Evolutionary conservation across 192 early-diverging fungal genomes (phyloP), one percentile per base, ranked within the genome.

Genomic region (Dispira simplex): DNA sequence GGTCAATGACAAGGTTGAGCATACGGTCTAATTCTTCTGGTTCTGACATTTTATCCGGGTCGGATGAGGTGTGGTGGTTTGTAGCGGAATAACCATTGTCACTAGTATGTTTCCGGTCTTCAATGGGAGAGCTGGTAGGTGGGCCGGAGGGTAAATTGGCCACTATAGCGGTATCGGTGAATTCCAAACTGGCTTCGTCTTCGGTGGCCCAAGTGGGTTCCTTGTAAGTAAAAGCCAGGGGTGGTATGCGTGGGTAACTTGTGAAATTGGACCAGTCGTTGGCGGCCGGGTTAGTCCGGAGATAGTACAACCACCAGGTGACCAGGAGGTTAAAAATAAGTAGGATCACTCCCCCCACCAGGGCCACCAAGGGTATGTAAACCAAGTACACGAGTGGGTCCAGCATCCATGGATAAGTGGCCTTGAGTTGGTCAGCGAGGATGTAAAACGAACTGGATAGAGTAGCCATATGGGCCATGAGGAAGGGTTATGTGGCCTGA

Each of bases 1-100:
- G 57, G 18, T 47, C 54, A 39, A 72, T 18, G 2, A 76, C 18
- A 45, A 20, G 10, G 46, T 62, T 62, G 43, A 62, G 11, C 57
- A 45, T 14, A 56, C 62, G 9, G 62, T 48, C 21, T 52, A 63
- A 0, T n/a, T 53, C 39, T 51, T 39, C 46, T n/a, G n/a, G 44
- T 23, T n/a, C 5, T 16, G 43, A 23, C 18, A 39, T 1, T 16
- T 6, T 43, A n/a, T 23, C n/a, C 12, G 44, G 44, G 44, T 44
- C 32, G 39, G n/a, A 43, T 45, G 51, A 18, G 18, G 51, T n/a
- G 18, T 53, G 20, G 51, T 20, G 21, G 26, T 26, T 26, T 10
- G 20, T 20, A 26, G 20, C 20, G 51, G 21, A 2, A n/a, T 53
- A 53, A 18, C 21, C 51, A 11, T 20, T 20, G 0, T 26, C 26